These are phyloP conservation scores for Takashimella koratensis DNA, from an alignment of 1,284 basidiomycete genomes.

Conservation along the genomic window DNA sequence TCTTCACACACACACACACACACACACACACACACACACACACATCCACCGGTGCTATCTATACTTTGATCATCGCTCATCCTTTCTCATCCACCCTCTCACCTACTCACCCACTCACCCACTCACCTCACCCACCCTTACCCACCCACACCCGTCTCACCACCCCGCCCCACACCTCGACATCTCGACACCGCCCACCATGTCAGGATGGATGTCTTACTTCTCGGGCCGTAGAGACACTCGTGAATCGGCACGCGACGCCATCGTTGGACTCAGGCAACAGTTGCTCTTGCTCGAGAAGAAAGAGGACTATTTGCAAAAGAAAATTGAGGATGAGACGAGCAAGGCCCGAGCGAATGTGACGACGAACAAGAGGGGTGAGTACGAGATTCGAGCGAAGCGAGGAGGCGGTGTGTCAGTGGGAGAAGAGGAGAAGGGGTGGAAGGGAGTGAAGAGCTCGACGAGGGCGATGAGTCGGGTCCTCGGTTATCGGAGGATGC, in stretches of 20 bases:
- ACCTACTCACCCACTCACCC: no score
- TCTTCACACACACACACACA: neutral
- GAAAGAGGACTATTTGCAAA: constrained; percentile 95
- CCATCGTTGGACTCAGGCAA: constrained; percentile 79
- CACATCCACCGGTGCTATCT: no score
- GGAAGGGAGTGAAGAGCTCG: no score
- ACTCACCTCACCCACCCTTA: no score
- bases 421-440: no score
- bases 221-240: constrained; percentile 65
- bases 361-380: constrained; percentile 88
- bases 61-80: neutral
- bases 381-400: constrained; percentile 39
- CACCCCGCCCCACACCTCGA: neutral
- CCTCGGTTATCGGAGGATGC: no score
- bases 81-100: neutral
- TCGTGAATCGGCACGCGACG: constrained; percentile 74
- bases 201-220: constrained; percentile 84
- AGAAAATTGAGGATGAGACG: constrained; percentile 93
- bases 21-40: neutral
- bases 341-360: constrained; percentile 91
- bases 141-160: neutral
- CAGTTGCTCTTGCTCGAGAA: constrained; percentile 96
- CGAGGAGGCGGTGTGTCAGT: no score
- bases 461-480: no score
- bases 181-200: constrained; percentile 52